These are phyloP conservation scores for Colletotrichum australisinense DNA, from an alignment of 2,329 filamentous ascomycete species.

Conservation along the genomic window DNA sequence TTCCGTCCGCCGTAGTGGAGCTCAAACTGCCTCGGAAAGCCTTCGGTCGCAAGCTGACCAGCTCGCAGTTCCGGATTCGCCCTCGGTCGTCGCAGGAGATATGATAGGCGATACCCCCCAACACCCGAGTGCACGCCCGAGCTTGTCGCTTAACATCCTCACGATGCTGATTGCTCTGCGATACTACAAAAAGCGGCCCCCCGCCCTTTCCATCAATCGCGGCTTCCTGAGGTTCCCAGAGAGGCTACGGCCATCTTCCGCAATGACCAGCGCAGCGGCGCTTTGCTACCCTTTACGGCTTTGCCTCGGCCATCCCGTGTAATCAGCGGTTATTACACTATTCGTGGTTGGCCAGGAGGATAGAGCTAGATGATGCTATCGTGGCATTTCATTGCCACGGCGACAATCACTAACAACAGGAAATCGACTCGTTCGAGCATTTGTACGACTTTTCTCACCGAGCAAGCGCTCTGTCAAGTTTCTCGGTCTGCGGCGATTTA, in stretches of 20 bases:
- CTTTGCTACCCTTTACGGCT: not conserved
- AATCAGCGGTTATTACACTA: not conserved
- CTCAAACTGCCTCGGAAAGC: constrained; percentile 16
- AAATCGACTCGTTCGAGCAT: not conserved
- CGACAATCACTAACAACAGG: not conserved
- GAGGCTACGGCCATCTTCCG: no score
- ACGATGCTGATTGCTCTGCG: constrained; percentile 15
- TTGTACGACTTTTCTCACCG: not conserved
- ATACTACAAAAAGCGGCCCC: not conserved
- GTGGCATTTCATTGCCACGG: not conserved
- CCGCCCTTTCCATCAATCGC: not conserved
- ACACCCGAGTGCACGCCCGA: constrained; percentile 20
- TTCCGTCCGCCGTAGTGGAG: constrained; percentile 17
- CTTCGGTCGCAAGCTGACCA: constrained; percentile 34
- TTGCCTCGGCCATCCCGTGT: not conserved
- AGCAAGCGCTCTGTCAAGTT: not conserved
- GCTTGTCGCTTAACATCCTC: constrained; percentile 9
- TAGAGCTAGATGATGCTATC: not conserved
- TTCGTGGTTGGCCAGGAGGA: not conserved
- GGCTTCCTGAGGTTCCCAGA: no score
- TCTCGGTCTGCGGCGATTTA: not conserved
- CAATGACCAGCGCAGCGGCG: not conserved
- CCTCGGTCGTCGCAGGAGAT: constrained; percentile 29
- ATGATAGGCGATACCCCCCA: constrained; percentile 34
- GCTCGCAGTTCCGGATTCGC: constrained; percentile 32